Base-by-base conservation (phyloP, 75 land plant species). In the Cupressus sempervirens region DNA sequence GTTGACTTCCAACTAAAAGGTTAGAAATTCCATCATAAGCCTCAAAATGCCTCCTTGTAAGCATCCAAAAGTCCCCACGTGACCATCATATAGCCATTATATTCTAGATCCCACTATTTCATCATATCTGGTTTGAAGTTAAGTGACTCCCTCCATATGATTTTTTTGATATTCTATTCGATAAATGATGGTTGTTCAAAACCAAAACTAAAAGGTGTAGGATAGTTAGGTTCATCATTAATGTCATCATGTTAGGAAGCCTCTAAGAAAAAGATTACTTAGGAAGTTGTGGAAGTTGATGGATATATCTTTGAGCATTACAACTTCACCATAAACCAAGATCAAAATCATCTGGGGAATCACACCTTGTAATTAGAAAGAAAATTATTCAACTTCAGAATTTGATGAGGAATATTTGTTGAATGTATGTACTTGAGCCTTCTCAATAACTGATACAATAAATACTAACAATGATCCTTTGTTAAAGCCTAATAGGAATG, bases 381-480 rank as follows among this genome's bases (percentile, higher is more conserved):
- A 76, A 83, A 56, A 50, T 10, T 30, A 48, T 30, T 48, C 35
- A 46, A 81, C 26, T 23, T 14, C 46, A 81, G 16, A 56, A 76
- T 38, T 76, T 26, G 40, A 16, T 20, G 18, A 7, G 99, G n/a
- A n/a, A n/a, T n/a, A n/a, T n/a, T n/a, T n/a, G n/a, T n/a, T n/a
- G n/a, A n/a, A n/a, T n/a, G n/a, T 20, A 97, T 93, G 84, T 95
- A 97, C 85, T 97, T 97, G 82, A 97, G 92, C 58, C 99, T 98
- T 67, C 99, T 91, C 75, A n/a, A n/a, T n/a, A n/a, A n/a, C n/a
- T n/a, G n/a, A n/a, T n/a, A n/a, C n/a, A n/a, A n/a, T n/a, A n/a
- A 97, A 82, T 52, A 97, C 89, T 89, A 45, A 93, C 84, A 14
- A 86, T 88, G 84, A n/a, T n/a, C n/a, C n/a, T n/a, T n/a, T n/a